Evolutionary conservation across 2,329 filamentous ascomycete genomes (phyloP), one percentile per base, ranked within the genome.

Genomic region (Fusarium sp.): DNA sequence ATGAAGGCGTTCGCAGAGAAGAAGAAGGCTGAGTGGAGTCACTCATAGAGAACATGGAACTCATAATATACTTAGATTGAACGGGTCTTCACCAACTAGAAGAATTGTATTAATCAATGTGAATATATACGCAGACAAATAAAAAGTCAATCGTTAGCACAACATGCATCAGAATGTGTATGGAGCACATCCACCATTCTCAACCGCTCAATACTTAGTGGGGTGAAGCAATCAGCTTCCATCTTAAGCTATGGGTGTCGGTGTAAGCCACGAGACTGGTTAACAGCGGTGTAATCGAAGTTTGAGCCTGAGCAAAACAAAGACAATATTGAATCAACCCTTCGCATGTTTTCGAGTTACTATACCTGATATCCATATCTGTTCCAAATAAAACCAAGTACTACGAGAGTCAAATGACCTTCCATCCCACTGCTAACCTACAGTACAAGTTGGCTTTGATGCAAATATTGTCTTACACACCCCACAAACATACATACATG

Each of bases 1-100:
- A 90, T 98, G 96, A 90, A 90, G 79, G 96, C 96, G 14, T 99
- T 99, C 85, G 92, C 93, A 3, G 92, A 94, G 82, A 98, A 98
- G 89, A 89, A 92, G 84, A 97, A 97, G 87, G 84, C 96, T 0
- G 90, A 96, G 79, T 99, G 96, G 95, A 90, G 87, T 66, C 86
- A 98, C 79, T 89, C 93, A 78, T 97, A 87, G 71, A 54, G 10
- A 42, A 44, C 25, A 37, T 37, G 34, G 34, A 21, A 34, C 19
- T 37, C 43, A 19, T 21, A 37, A 39, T n/a, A 12, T 59, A 39
- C 54, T 46, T 44, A 16, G 41, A 53, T n/a, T 16, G 5, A 13
- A 21, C 13, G 10, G 21, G 3, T 34, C 18, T 62, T 62, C 19
- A 14, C 13, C n/a, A 21, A 19, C 8, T 13, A 8, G 26, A 12